Evolutionary conservation across 2,329 filamentous ascomycete species (phyloP), one percentile per base, ranked within the genome.

Genomic region (Exserohilum rostratum): DNA sequence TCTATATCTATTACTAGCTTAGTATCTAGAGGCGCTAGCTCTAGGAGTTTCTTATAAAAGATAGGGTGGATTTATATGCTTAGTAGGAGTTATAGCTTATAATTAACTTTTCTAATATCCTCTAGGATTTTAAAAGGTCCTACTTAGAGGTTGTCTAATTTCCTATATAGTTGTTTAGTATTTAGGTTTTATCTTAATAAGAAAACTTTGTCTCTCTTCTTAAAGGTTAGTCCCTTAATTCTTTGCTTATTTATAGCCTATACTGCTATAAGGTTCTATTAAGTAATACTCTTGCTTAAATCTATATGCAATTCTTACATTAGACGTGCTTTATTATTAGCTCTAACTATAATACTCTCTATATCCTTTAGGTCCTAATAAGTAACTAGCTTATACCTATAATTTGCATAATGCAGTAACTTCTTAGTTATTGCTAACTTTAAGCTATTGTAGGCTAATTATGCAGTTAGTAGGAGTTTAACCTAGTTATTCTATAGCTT

Each of bases 161-260:
- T 42, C 15, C n/a, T 42, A 9, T n/a, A 1, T 42, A 15, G 22
- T 7, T 7, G 22, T 7, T 25, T 25, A 25, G 22, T 25, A 4
- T 25, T 25, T 7, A 25, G 22, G 22, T 25, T 25, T 25, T 25
- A 7, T 7, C 22, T 4, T 25, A 7, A 25, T 7, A 25, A 25
- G 22, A 46, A 38, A 27, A 46, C 44, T 38, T 29, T 46, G 15
- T 46, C 20, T 10, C 44, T 10, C 25, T 38, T 46, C 44, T 46
- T 46, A 46, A 35, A 43, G 22, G n/a, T 43, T 43, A 30, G 39
- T 43, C 37, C 10, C 37, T 40, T 29, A 42, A 42, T 42, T 5
- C 38, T 42, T 29, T 42, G 9, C 9, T 42, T 42, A 42, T 27
- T 42, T 3, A 12, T 20, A 3, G 22, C 22, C 7, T 25, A 5